Evolutionary conservation across 2,329 filamentous ascomycete species (phyloP), one percentile per base, ranked within the genome.

Genomic region (Herpotrichia juniperi): DNA sequence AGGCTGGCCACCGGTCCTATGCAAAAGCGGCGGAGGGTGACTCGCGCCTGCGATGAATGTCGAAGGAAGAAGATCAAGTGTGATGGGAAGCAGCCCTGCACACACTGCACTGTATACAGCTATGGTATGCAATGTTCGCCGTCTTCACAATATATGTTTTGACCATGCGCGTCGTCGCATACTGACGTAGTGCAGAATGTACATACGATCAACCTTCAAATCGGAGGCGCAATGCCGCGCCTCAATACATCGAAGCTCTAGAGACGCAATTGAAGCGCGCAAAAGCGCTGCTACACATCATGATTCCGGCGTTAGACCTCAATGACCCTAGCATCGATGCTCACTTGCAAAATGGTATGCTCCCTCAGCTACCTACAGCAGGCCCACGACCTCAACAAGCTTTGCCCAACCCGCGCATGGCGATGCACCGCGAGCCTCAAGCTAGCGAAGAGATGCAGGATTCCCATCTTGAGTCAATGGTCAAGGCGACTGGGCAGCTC

Each of bases 201-300:
- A 96, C 92, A 24, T 96, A 96, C 75, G 92, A 96, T 68, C 94
- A 96, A 72, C 93, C 93, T 11, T 96, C 92, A 21, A 96, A 96
- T 72, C 85, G 93, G 60, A 85, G 92, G 61, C 87, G 93, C 64
- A 96, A 96, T 71, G 92, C 93, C 19, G 90, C 91, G 22, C 92
- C 93, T 16, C 91, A 96, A 75, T 96, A 96, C 71, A 91, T 96
- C 61, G 93, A 96, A 75, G 91, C 91, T 2, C 80, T 97, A 43
- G 93, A 96, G 73, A 87, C 82, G 59, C 87, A 91, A 58, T 77
- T 96, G 47, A 90, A 93, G 65, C 90, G 91, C 57, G 91, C 91
- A 25, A 91, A 96, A 75, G 83, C 86, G 2, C 78, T 96, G 10
- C 78, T 97, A 52, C 87, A 87, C 66, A 87, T 89, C 54, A 86